These are phyloP conservation scores for Kitagawia praeruptora DNA, from an alignment of 129 eudicot species.

Conservation along the genomic window DNA sequence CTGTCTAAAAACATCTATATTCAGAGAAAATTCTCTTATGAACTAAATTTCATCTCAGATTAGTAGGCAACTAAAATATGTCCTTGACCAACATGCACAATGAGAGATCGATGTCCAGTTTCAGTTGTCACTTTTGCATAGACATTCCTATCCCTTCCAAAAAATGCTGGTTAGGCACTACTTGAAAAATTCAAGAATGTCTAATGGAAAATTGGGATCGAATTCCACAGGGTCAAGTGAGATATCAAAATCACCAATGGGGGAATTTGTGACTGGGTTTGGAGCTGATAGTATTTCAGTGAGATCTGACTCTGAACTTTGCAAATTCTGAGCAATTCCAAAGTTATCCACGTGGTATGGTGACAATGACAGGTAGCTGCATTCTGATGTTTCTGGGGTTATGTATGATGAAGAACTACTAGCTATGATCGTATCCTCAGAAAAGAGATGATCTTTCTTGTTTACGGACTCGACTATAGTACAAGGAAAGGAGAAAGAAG, in stretches of 20 bases:
- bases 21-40: not conserved
- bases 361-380: conserved; percentile 19
- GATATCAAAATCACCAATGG: conserved; percentile 33
- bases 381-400: conserved; percentile 27
- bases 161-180: conserved; percentile 15
- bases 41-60: not conserved
- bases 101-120: conserved; percentile 5
- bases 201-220: conserved; percentile 24
- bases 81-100: conserved; percentile 7
- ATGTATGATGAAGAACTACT: conserved; percentile 31
- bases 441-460: conserved; percentile 25
- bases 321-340: conserved; percentile 20
- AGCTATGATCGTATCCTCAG: conserved; percentile 5
- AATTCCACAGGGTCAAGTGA: conserved; percentile 40
- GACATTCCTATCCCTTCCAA: not conserved
- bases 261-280: conserved; percentile 42
- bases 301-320: conserved; percentile 39
- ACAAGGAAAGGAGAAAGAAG: conserved; percentile 45
- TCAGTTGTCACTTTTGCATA: not conserved
- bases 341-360: conserved; percentile 13
- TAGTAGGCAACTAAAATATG: not conserved
- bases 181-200: conserved; percentile 25
- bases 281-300: conserved; percentile 45
- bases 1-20: not conserved
- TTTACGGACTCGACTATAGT: conserved; percentile 37